Percentiles rank a stretch among this genome's conserved stretches.
Conservation (phyloP, 345 rosid species). For the Populus deltoides region DNA sequence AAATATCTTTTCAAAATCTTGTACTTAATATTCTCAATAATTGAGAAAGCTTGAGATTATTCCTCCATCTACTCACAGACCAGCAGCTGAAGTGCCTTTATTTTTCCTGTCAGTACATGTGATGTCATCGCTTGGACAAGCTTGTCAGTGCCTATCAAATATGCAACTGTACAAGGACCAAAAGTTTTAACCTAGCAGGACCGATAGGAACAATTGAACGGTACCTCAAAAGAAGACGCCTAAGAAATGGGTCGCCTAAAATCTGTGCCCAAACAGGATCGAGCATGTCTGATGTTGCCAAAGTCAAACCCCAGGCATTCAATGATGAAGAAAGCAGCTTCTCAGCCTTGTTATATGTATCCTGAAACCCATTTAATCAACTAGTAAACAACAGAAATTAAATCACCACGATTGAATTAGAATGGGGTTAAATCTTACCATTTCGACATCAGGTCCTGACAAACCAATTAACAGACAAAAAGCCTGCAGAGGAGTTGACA, state of each 20-base stretch:
- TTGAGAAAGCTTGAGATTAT: too few species aligned
- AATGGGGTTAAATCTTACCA: slow-evolving; percentile 39
- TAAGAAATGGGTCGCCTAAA: slow-evolving; percentile 79
- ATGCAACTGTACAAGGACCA: too few species aligned
- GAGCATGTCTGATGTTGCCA: slow-evolving; percentile 65
- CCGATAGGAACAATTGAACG: not conserved
- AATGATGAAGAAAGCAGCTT: slow-evolving; percentile 61
- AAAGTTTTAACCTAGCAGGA: too few species aligned
- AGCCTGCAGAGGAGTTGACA: slow-evolving; percentile 83
- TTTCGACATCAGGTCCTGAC: slow-evolving; percentile 66
- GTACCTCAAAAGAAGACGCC: slow-evolving; percentile 87
- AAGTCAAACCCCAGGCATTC: slow-evolving; percentile 73
- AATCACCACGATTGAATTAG: slow-evolving; percentile 13
- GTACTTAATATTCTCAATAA: too few species aligned
- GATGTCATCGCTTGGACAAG: too few species aligned
- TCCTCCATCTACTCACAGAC: too few species aligned
- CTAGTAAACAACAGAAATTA: slow-evolving; percentile 11
- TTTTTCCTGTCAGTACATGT: too few species aligned
- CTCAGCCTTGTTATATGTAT: slow-evolving; percentile 58
- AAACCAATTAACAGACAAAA: slow-evolving; percentile 76
- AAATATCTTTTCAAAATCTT: too few species aligned
- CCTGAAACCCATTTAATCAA: slow-evolving; percentile 41
- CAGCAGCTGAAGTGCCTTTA: too few species aligned
- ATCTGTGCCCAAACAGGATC: slow-evolving; percentile 91
- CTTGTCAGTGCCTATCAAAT: too few species aligned